phyloP scores from a whole-genome alignment of 305 asterid genomes.

The Solanum hybrid region DNA sequence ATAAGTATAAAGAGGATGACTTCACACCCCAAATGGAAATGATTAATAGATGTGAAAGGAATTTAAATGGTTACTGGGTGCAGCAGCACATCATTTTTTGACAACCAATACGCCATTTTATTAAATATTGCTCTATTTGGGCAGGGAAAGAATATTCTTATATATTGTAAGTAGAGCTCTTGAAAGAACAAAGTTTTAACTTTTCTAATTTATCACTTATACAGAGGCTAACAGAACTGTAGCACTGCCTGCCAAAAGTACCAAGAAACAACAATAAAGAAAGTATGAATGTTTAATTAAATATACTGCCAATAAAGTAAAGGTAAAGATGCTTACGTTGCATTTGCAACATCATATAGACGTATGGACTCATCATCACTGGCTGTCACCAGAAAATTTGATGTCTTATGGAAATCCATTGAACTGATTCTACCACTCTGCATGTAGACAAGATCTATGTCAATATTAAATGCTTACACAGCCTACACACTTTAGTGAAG shows the following conservation, averaged over 20 bases:
- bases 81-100: not conserved
- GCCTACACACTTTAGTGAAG: not conserved
- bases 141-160: not conserved
- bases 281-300: not conserved
- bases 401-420: conserved; percentile 90
- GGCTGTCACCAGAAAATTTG: conserved; percentile 83
- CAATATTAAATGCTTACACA: not conserved
- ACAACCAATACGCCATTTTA: not conserved
- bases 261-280: not conserved
- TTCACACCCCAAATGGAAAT: not conserved
- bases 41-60: not conserved
- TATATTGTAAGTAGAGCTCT: not conserved
- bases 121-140: not conserved
- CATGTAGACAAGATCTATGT: conserved; percentile 19
- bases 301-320: not conserved
- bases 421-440: conserved; percentile 98
- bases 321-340: conserved; percentile 51
- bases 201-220: not conserved
- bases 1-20: not conserved
- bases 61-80: not conserved
- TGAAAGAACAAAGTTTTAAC: not conserved
- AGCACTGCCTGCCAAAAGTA: not conserved
- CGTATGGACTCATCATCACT: conserved; percentile 97
- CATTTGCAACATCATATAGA: conserved; percentile 78
- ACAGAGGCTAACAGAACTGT: not conserved